Conservation (phyloP, 495 filamentous ascomycete species). For the Physcia stellaris region DNA sequence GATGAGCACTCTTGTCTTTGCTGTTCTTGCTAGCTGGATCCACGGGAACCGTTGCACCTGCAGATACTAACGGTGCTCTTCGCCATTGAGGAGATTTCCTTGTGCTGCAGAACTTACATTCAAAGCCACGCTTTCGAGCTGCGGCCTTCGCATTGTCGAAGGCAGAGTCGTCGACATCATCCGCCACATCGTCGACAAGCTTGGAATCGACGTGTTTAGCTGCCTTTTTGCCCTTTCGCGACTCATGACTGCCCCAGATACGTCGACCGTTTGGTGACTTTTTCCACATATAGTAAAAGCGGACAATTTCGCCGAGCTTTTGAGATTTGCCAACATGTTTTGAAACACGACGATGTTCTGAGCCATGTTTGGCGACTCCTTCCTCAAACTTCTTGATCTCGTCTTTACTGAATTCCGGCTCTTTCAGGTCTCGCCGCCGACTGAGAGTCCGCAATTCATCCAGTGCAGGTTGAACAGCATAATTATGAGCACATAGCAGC, state of each 20-base stretch:
- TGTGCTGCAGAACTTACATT: constrained; percentile 87
- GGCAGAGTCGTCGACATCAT: constrained; percentile 88
- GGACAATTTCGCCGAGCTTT: constrained; percentile 62
- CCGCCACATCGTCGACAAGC: constrained; percentile 80
- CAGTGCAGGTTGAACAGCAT: constrained; percentile 60
- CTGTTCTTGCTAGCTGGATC: constrained; percentile 49
- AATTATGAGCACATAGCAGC: constrained; percentile 55
- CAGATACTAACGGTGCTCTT: constrained; percentile 62
- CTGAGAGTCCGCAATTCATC: constrained; percentile 50
- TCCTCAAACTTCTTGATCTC: constrained; percentile 89
- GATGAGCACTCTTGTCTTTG: constrained; percentile 59
- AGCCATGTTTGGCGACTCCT: constrained; percentile 79
- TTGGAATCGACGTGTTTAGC: constrained; percentile 46
- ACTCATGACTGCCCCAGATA: constrained; percentile 81
- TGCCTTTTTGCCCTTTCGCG: constrained; percentile 78
- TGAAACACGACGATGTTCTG: constrained; percentile 71
- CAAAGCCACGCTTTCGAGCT: constrained; percentile 64
- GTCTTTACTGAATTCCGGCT: constrained; percentile 64
- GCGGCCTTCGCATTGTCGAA: constrained; percentile 84
- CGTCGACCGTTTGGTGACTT: constrained; percentile 74
- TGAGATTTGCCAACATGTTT: constrained; percentile 70
- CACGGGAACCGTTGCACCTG: constrained; percentile 55
- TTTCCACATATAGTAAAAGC: constrained; percentile 98
- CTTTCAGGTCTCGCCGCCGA: constrained; percentile 65
- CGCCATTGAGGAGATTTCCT: constrained; percentile 81